Evolutionary conservation across 164 flowering plant species (phyloP), one percentile per base, ranked within the genome.

Genomic region (Tetracentron sinense): DNA sequence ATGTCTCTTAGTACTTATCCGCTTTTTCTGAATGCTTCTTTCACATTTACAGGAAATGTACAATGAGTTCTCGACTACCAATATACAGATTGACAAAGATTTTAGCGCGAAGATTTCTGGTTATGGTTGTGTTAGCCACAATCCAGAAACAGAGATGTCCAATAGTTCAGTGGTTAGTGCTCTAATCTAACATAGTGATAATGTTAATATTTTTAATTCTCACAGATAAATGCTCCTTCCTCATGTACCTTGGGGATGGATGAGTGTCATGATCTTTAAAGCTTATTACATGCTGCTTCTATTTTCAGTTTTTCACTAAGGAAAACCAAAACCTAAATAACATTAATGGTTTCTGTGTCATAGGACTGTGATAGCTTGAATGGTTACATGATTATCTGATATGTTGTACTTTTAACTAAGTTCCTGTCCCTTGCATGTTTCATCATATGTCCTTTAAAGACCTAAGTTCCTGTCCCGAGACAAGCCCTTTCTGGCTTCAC

Each of bases 91-190:
- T 46, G 99, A 94, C 72, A 94, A 94, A 65, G 97, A 91, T 75
- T 91, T 89, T 29, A 91, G 95, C 62, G 96, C 97, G 51, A 94
- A 91, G 79, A 96, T 94, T 68, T 89, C 99, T 7, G 99, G 99
- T 65, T 91, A 89, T 78, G 98, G 98, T 29, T 89, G 97, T 61
- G 87, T 82, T 49, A 75, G 83, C 66, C 83, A 79, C 71, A 74
- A 77, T 60, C 85, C 90, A 3, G 96, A 88, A 70, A 58, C 83
- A 42, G 95, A 91, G 56, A 75, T 88, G 59, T 69, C 87, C 29
- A 85, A 68, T 57, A 71, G 69, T 71, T 85, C 92, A 17, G 72
- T 70, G 8, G 97, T 91, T 79, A 81, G 90, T 80, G n/a, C 64
- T 77, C 53, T 38, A 48, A 7, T 20, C 23, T 33, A 22, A 12